Evolutionary conservation across 2,329 filamentous ascomycete species (phyloP), one percentile per base, ranked within the genome.

Genomic region (Fragosphaeria purpurea): DNA sequence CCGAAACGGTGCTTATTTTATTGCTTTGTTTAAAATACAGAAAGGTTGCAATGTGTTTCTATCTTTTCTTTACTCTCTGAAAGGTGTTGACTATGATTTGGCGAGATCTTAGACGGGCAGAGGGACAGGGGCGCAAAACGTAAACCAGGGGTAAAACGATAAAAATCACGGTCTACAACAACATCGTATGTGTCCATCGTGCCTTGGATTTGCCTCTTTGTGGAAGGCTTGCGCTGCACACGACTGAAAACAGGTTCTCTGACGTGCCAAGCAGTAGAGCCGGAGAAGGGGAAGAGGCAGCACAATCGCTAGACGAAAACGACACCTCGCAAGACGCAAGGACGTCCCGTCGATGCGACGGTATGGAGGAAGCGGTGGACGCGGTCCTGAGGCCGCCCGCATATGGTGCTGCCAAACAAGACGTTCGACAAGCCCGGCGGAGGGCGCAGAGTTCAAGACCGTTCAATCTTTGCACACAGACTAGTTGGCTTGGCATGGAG

Each of bases 401-500:
- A 58, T 65, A 67, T 44, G 57, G 52, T 51, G 48, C 46, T 58
- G 57, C 53, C 53, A 50, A 56, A 60, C 77, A 80, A 79, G 73
- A 80, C 77, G 77, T 67, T 60, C 57, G 60, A 58, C 10, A 13
- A 53, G 63, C 66, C 68, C 67, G 64, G 67, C 69, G 65, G 52
- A 51, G 63, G 47, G 47, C 44, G 33, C 38, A 44, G 10, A 37
- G 30, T 47, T 34, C 37, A 41, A 37, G 50, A 41, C 70, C 66
- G 61, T 60, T 79, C 69, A 52, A 77, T 95, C 76, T 95, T 75
- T 87, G 89, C 89, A 94, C 85, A 83, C 81, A 86, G 89, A 95
- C 89, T 93, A 83, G 90, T 93, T 83, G 85, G 82, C 87, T 89
- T 80, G 80, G 82, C 83, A 91, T 79, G 79, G 85, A 77, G 71